These are phyloP conservation scores for Hypericum androsaemum DNA, from an alignment of 345 rosid species.

Conservation along the genomic window DNA sequence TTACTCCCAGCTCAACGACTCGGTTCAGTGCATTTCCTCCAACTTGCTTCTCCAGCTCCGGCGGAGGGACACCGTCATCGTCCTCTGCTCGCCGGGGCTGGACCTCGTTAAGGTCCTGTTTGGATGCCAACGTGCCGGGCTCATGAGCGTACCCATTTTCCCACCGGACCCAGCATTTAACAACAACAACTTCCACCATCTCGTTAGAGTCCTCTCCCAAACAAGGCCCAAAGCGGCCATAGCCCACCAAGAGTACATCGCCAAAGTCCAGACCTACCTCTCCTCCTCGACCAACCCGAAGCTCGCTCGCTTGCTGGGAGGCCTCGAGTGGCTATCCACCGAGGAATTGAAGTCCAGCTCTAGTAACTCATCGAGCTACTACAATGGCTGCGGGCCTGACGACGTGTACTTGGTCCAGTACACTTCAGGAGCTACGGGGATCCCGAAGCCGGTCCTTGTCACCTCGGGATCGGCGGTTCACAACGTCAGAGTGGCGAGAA, in stretches of 20 bases:
- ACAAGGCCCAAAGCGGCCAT: conserved; percentile 54
- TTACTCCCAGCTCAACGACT: conserved; percentile 34
- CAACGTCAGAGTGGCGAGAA: conserved; percentile 50
- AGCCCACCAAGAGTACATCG: conserved; percentile 29
- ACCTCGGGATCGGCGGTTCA: conserved; percentile 61
- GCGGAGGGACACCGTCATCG: conserved; percentile 34
- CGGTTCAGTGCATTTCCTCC: conserved; percentile 30
- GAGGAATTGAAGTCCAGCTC: conserved; percentile 9
- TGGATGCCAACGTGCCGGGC: conserved; percentile 55
- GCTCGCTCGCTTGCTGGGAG: conserved; percentile 26
- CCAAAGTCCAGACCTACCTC: conserved; percentile 19
- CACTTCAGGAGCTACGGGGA: conserved; percentile 62
- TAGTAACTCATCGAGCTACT: neutral
- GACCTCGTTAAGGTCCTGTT: conserved; percentile 41
- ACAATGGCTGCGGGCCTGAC: conserved; percentile 32
- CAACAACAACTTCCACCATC: conserved; percentile 28
- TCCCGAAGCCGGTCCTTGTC: conserved; percentile 51
- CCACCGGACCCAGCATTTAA: conserved; percentile 38
- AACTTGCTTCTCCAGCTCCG: conserved; percentile 15
- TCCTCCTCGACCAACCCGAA: conserved; percentile 19
- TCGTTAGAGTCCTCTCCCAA: conserved; percentile 41
- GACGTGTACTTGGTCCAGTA: conserved; percentile 51
- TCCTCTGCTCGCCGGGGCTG: conserved; percentile 45
- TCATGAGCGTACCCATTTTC: conserved; percentile 34
- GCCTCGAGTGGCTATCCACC: conserved; percentile 36